Evolutionary conservation across 192 early-diverging fungal genomes (phyloP).

Genomic region (Coemansia sp.): DNA sequence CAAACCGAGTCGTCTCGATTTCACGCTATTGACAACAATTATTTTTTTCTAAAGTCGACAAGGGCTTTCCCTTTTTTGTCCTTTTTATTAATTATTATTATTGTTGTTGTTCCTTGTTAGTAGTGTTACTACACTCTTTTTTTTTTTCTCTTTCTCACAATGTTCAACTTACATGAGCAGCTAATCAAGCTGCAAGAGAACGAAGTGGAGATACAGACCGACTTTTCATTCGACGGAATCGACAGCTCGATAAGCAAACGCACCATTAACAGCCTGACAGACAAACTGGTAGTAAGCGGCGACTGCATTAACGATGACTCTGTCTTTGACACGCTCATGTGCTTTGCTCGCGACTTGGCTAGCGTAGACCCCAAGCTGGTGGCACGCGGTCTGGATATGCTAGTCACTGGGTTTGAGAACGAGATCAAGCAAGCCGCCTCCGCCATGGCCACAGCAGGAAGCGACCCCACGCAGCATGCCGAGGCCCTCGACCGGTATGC

Average conservation of each 20-base stretch:
- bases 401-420: conserved; percentile 71
- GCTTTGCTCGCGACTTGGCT: conserved; percentile 56
- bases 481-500: conserved; percentile 79
- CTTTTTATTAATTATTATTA: conserved; percentile 11
- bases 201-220: conserved; percentile 48
- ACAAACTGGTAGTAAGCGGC: conserved; percentile 52
- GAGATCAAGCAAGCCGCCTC: conserved; percentile 65
- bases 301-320: conserved; percentile 41
- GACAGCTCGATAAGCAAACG: conserved; percentile 46
- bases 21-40: neutral
- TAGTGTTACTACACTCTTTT: neutral
- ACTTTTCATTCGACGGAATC: conserved; percentile 46
- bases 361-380: conserved; percentile 49
- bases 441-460: conserved; percentile 69
- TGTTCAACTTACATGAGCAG: conserved; percentile 66
- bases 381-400: conserved; percentile 69
- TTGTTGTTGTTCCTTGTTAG: neutral
- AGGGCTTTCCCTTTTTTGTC: neutral
- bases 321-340: conserved; percentile 38
- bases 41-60: neutral
- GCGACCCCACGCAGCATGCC: conserved; percentile 70
- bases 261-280: conserved; percentile 59
- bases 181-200: conserved; percentile 64
- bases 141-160: conserved; percentile 14
- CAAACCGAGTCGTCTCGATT: neutral